Evolutionary conservation across 1,284 basidiomycete genomes (phyloP), one percentile per base, ranked within the genome.

Genomic region (Agroathelia rolfsii): DNA sequence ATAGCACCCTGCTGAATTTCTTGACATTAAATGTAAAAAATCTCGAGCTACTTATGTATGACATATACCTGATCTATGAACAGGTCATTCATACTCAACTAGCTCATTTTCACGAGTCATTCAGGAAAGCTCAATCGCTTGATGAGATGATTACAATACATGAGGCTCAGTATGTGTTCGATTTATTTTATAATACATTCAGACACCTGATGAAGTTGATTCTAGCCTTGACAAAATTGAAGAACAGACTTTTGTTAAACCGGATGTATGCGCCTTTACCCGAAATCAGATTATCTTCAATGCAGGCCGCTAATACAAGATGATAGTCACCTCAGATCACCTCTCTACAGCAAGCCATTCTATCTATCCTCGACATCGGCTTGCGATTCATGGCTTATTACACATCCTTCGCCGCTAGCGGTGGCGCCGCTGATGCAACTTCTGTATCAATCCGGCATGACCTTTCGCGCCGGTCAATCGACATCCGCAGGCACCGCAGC

Each of bases 91-190:
- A 84, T 42, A 58, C 64, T 4, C 69, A 80, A 54, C 54, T 78
- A 1, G 45, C 61, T 30, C 58, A 57, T 29, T 82, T 85, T 44
- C 76, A 77, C 28, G 52, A 66, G 2, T 56, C 53, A 3, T 59
- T 89, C 27, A 52, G 55, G n/a, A 49, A 59, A 17, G 72, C 70
- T 2, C 64, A 60, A 28, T 84, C 83, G 2, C 59, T 90, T 10
- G 80, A 87, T 44, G 75, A 82, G 34, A 79, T 88, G 62, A 81
- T 89, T 31, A 53, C 56, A 15, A 43, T 79, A 3, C 86, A 92
- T 47, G 63, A 76, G 17, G 64, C 72, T 24, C 76, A 89, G 85
- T 88, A 45, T 46, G 83, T 62, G 8, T 24, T 21, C 10, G 10
- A 3, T 9, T 30, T 30, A 1, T 17, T 15, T 21, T 26, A 30